These are phyloP conservation scores for Corylus avellana DNA, from an alignment of 306 rosid species.

Conservation along the genomic window DNA sequence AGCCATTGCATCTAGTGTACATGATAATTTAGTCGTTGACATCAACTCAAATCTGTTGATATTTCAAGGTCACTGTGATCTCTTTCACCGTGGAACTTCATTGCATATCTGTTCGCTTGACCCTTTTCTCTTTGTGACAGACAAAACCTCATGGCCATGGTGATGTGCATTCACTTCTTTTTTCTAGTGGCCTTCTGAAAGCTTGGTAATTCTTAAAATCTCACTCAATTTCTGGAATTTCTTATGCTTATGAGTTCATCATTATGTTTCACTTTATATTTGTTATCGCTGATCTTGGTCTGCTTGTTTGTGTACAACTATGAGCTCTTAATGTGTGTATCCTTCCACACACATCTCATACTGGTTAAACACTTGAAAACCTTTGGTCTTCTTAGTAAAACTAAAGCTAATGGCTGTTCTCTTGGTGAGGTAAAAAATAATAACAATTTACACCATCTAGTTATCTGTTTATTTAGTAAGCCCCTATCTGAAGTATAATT, in stretches of 20 bases:
- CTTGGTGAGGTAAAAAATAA: background rate
- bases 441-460: background rate
- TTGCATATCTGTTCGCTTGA: constrained; percentile 23
- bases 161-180: constrained; percentile 91
- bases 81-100: constrained; percentile 10
- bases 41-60: background rate
- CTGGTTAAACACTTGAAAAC: background rate
- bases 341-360: background rate
- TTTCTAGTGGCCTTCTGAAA: constrained; percentile 87
- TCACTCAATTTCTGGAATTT: constrained; percentile 23
- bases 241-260: background rate
- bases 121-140: constrained; percentile 45
- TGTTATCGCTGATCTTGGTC: background rate
- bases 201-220: constrained; percentile 60
- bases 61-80: background rate
- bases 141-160: constrained; percentile 99
- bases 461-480: background rate
- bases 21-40: constrained; percentile 5
- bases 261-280: background rate
- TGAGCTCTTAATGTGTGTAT: background rate
- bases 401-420: constrained; percentile 3
- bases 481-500: background rate
- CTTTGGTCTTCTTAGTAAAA: constrained; percentile 2
- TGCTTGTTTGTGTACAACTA: constrained; percentile 1
- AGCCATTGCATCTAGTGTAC: constrained; percentile 17